Evolutionary conservation across 1,284 basidiomycete genomes (phyloP).

Genomic region (Naganishia cerealis): DNA sequence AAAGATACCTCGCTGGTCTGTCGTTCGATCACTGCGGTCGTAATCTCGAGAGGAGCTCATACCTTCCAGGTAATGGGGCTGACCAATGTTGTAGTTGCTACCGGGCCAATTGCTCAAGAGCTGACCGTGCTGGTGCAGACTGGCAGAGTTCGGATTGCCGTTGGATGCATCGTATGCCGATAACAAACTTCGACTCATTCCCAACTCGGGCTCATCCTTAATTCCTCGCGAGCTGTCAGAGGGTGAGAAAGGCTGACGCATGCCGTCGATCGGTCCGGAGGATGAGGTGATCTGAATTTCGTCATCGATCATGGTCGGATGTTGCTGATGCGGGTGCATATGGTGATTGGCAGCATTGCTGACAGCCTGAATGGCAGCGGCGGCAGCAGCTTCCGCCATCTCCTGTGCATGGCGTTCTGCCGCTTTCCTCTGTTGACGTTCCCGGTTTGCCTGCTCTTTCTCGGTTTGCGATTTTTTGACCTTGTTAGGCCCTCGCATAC

Average conservation of each 20-base stretch:
- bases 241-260: constrained; percentile 18
- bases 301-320: constrained; percentile 24
- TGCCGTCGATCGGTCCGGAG: constrained; percentile 14
- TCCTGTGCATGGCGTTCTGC: constrained; percentile 23
- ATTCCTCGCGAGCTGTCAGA: constrained; percentile 5
- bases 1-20: constrained; percentile 25
- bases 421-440: constrained; percentile 25
- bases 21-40: constrained; percentile 26
- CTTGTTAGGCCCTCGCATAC: constrained; percentile 36
- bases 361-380: constrained; percentile 13
- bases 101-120: constrained; percentile 27
- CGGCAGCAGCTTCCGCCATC: constrained; percentile 9
- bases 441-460: constrained; percentile 26
- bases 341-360: constrained; percentile 15
- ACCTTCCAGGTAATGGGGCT: constrained; percentile 22
- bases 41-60: constrained; percentile 26
- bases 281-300: constrained; percentile 19
- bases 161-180: constrained; percentile 23
- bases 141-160: constrained; percentile 15
- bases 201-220: constrained; percentile 23
- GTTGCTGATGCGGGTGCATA: constrained; percentile 25
- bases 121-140: constrained; percentile 23
- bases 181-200: constrained; percentile 22
- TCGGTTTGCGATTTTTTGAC: constrained; percentile 32
- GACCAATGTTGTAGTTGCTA: constrained; percentile 7